phyloP scores from a whole-genome alignment of 2,329 filamentous ascomycete species.

The Aureobasidium sp. region DNA sequence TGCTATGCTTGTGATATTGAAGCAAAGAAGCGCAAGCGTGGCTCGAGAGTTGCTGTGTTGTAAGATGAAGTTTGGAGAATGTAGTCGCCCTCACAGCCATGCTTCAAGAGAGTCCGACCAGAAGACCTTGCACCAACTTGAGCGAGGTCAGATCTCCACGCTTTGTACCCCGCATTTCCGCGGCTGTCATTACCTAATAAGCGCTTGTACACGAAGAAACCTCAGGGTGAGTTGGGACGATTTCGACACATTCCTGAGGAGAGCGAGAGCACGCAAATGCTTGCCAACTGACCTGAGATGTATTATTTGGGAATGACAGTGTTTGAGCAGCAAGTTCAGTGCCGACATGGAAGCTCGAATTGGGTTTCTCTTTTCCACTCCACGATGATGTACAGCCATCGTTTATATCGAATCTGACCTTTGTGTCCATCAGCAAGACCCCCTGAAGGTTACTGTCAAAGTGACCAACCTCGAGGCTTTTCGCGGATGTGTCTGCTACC shows the following conservation, averaged over 20 bases:
- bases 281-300: not conserved
- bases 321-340: not conserved
- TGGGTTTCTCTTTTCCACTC: not conserved
- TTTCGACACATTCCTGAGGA: not conserved
- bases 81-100: not conserved
- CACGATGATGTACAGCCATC: not conserved
- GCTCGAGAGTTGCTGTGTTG: not conserved
- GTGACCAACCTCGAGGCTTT: no score
- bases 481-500: no score
- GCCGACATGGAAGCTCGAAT: not conserved
- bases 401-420: not conserved
- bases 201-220: not conserved
- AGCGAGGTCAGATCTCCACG: not conserved
- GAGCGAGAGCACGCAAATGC: not conserved
- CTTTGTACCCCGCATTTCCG: not conserved
- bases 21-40: not conserved
- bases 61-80: not conserved
- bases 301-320: not conserved
- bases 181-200: slow-evolving; percentile 4
- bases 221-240: not conserved
- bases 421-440: not conserved
- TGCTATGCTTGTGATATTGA: not conserved
- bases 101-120: not conserved
- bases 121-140: not conserved
- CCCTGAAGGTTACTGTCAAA: not conserved